Conservation (phyloP, 2,329 filamentous ascomycete genomes). For the Aspergillus japonicus region DNA sequence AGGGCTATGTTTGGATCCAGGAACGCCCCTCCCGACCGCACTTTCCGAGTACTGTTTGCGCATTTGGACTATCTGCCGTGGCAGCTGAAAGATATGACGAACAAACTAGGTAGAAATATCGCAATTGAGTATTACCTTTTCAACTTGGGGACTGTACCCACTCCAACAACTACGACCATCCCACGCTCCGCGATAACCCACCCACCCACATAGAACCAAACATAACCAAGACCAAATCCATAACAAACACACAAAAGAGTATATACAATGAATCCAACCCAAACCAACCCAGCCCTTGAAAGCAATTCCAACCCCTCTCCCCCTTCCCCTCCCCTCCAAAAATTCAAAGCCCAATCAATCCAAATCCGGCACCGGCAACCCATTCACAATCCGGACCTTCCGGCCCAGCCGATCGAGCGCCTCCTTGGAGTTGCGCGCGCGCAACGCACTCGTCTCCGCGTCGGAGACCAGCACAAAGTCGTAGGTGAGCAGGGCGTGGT, state of each 20-base stretch:
- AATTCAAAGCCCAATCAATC: constrained; percentile 47
- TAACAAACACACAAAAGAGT: no score
- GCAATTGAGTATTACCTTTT: neutral
- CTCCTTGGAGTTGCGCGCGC: constrained; percentile 64
- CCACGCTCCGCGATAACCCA: no score
- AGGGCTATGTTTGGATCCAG: no score
- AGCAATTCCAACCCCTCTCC: no score
- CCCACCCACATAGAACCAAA: no score
- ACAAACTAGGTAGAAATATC: constrained; percentile 6
- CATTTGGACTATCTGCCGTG: constrained; percentile 5
- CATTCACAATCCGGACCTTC: constrained; percentile 71
- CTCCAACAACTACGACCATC: no score
- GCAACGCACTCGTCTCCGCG: constrained; percentile 64
- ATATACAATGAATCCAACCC: no score
- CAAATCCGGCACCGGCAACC: constrained; percentile 71
- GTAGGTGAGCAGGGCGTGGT: constrained; percentile 63
- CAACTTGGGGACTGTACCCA: neutral
- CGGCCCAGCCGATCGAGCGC: constrained; percentile 66
- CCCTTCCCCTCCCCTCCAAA: no score
- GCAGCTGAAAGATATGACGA: neutral
- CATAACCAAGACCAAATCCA: no score
- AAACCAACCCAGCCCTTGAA: no score
- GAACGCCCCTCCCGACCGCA: no score
- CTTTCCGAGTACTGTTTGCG: neutral
- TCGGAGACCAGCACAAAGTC: constrained; percentile 77